Conservation (phyloP, 768 basidiomycete species). For the Psilocybe subaeruginosa region DNA sequence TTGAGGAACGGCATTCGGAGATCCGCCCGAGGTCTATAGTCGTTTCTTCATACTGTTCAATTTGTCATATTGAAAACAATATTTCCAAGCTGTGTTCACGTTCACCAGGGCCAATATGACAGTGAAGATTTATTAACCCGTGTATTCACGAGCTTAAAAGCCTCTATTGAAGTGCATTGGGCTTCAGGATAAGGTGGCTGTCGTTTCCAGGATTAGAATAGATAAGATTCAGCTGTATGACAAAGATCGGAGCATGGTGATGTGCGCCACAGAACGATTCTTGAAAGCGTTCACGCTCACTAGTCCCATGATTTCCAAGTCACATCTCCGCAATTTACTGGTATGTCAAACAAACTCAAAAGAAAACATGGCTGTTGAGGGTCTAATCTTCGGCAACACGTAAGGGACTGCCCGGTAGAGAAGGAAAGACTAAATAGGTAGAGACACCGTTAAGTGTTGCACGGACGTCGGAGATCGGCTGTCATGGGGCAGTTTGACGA, state of each 20-base stretch:
- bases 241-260: background rate
- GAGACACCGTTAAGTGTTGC: background rate
- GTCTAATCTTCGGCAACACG: background rate
- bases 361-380: background rate
- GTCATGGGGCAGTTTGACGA: background rate
- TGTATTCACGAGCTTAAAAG: too few relatives aligned
- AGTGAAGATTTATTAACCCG: too few relatives aligned
- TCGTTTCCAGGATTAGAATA: background rate
- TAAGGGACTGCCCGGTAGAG: too few relatives aligned
- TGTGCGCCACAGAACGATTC: background rate
- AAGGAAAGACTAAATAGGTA: background rate
- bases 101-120: too few relatives aligned
- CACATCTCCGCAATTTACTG: background rate
- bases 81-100: background rate
- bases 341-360: background rate
- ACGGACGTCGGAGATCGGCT: slow-evolving; percentile 1
- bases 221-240: background rate
- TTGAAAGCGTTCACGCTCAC: background rate
- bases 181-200: background rate
- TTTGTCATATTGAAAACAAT: background rate
- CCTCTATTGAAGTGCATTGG: too few relatives aligned
- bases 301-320: background rate
- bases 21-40: slow-evolving; percentile 8
- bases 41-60: background rate
- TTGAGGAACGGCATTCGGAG: background rate